A percentile compares a stretch with the other conserved stretches of the same genome.
Conservation (phyloP, 176 grass and related monocot genomes). For the Saccharum officinarum region DNA sequence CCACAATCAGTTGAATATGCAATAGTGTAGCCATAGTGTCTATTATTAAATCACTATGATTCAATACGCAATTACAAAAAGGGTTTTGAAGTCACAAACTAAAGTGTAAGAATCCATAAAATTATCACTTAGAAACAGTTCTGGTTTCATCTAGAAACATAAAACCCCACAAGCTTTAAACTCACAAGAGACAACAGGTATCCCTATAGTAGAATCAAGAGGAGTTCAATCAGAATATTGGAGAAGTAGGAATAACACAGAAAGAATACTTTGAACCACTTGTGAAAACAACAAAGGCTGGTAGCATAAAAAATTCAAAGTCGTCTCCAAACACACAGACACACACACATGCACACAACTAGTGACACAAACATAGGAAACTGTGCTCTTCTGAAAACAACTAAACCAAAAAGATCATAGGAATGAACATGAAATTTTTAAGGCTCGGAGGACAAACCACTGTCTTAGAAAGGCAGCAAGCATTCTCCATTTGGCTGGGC, state of each 20-base stretch:
- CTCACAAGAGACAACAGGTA: not conserved
- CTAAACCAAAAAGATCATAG: not conserved
- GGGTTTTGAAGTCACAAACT: not conserved
- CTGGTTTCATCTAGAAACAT: not conserved
- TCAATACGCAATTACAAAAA: not conserved
- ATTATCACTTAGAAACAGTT: not conserved
- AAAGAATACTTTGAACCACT: not conserved
- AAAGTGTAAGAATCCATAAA: not conserved
- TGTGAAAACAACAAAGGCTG: not conserved
- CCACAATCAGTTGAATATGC: not conserved
- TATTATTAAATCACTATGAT: not conserved
- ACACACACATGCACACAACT: not conserved
- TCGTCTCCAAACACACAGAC: not conserved
- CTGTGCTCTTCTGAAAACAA: not conserved
- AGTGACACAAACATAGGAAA: not conserved
- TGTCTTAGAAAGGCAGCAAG: slow-evolving; percentile 63
- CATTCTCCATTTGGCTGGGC: slow-evolving; percentile 76
- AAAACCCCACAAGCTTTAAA: not conserved
- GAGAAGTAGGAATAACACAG: not conserved
- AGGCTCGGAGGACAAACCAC: slow-evolving; percentile 46
- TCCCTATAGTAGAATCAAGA: not conserved
- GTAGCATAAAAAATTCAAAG: not conserved
- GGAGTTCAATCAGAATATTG: not conserved
- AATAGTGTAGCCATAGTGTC: not conserved
- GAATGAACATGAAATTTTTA: not conserved